phyloP scores from a whole-genome alignment of 192 early-diverging fungal species.

The Umbelopsis isabellina region DNA sequence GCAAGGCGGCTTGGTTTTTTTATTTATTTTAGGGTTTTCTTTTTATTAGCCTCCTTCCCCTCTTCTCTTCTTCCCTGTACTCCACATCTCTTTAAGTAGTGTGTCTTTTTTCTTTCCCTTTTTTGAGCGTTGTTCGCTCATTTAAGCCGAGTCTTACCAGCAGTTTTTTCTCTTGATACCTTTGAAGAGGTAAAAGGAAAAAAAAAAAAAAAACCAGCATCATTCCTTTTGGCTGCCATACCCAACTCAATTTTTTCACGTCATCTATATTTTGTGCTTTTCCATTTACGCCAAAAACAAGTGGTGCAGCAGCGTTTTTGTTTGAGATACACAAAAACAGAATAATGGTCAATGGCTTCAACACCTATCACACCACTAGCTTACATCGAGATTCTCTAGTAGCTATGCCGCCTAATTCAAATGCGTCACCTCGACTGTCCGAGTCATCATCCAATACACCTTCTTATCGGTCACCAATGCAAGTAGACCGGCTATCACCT shows the following conservation, averaged over 20 bases:
- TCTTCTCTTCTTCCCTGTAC: constrained; percentile 12
- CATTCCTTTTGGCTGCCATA: too few species aligned
- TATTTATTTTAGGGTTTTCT: constrained; percentile 1
- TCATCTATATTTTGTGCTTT: too few species aligned
- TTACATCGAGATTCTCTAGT: constrained; percentile 2
- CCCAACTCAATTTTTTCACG: too few species aligned
- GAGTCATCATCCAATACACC: neutral
- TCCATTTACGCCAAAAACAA: too few species aligned
- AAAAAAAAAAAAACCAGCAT: too few species aligned
- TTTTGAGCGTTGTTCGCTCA: neutral
- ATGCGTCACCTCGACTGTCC: neutral
- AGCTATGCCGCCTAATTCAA: constrained; percentile 5
- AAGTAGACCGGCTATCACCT: neutral
- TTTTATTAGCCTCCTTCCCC: neutral
- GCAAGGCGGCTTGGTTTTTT: neutral
- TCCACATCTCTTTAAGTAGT: neutral
- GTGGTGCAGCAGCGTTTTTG: neutral
- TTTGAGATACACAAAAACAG: neutral
- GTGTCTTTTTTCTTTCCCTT: neutral
- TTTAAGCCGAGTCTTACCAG: neutral
- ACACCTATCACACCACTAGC: neutral
- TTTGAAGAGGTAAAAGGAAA: neutral
- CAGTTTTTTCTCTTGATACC: neutral
- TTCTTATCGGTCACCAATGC: neutral
- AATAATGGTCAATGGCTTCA: constrained; percentile 13